phyloP scores from a whole-genome alignment of 148 eudicot species.

The Silene conica region DNA sequence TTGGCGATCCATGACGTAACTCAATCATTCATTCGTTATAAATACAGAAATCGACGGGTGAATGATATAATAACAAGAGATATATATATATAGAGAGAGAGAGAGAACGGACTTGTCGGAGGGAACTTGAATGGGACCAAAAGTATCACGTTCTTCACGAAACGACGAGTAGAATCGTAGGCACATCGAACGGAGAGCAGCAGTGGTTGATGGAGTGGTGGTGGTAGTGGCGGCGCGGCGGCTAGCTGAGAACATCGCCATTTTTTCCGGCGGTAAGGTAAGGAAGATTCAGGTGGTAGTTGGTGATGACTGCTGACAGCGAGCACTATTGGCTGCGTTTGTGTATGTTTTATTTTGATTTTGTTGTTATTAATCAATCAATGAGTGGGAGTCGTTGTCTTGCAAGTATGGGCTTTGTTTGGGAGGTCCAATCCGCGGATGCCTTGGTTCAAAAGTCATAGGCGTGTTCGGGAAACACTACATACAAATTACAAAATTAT shows the following conservation, averaged over 20 bases:
- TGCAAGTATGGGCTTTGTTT: no score
- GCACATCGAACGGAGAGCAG: conserved; percentile 25
- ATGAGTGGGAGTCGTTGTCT: no score
- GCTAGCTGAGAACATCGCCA: conserved; percentile 51
- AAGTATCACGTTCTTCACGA: conserved; percentile 78
- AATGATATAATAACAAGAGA: background rate
- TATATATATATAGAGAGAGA: no score
- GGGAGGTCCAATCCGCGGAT: no score
- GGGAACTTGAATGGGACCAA: conserved; percentile 82
- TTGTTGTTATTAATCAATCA: no score
- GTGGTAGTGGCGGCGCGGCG: conserved; percentile 32
- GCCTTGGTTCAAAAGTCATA: no score
- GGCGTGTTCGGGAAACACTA: no score
- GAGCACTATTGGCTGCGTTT: no score
- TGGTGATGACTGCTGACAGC: no score
- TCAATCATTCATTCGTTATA: background rate
- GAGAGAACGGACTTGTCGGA: conserved; percentile 53
- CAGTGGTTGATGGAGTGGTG: conserved; percentile 8
- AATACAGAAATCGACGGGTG: background rate
- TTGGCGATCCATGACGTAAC: background rate
- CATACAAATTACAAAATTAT: no score
- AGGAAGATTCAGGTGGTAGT: background rate
- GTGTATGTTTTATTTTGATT: no score
- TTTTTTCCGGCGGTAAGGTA: conserved; percentile 11
- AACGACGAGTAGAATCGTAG: conserved; percentile 53